These are phyloP conservation scores for Neurospora intermedia DNA, from an alignment of 495 filamentous ascomycete genomes.

Conservation along the genomic window DNA sequence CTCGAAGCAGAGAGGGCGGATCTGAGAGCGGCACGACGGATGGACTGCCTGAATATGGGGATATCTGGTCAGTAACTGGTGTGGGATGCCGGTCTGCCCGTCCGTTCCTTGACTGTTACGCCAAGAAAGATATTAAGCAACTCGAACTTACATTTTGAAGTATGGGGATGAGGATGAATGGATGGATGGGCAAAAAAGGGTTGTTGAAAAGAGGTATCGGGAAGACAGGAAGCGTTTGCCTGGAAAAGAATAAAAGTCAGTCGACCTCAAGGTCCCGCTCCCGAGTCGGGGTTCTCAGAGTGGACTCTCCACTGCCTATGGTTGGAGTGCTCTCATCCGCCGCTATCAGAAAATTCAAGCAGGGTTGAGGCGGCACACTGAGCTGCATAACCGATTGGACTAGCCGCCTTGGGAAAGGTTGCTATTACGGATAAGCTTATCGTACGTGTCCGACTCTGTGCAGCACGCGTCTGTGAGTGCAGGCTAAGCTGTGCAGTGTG, in stretches of 20 bases:
- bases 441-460: background rate
- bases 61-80: background rate
- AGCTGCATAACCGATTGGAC: background rate
- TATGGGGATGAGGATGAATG: background rate
- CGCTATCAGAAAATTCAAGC: background rate
- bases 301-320: background rate
- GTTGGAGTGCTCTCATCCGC: background rate
- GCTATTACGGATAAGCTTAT: background rate
- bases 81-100: background rate
- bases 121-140: background rate
- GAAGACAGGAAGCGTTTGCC: background rate
- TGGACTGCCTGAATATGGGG: constrained; percentile 33
- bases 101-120: background rate
- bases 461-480: background rate
- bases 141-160: background rate
- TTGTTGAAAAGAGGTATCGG: background rate
- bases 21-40: constrained; percentile 47
- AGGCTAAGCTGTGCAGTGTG: background rate
- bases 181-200: background rate
- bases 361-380: background rate
- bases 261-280: background rate
- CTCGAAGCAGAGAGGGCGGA: constrained; percentile 41
- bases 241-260: background rate
- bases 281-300: background rate
- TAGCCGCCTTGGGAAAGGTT: background rate